Conservation (phyloP, 257 asterid species). For the Osmanthus fragrans region DNA sequence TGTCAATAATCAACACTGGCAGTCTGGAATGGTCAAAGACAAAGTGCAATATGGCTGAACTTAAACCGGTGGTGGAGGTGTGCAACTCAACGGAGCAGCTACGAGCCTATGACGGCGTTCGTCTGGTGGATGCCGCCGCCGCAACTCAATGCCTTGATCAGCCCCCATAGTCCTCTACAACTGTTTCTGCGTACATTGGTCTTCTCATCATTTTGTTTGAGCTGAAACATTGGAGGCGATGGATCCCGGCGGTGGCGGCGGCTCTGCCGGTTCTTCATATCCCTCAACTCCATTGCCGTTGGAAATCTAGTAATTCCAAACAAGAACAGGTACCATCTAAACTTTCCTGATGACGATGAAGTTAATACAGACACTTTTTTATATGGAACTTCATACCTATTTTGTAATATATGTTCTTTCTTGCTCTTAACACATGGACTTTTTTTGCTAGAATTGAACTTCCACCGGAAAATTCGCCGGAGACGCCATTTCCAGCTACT, state of each 20-base stretch:
- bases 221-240: slow-evolving; percentile 14
- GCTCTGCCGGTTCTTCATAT: slow-evolving; percentile 58
- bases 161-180: slow-evolving; percentile 41
- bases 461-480: slow-evolving; percentile 32
- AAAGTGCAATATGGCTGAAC: not conserved
- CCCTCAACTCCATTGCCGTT: slow-evolving; percentile 49
- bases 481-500: slow-evolving; percentile 11
- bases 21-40: not conserved
- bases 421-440: not conserved
- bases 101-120: slow-evolving; percentile 11
- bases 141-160: slow-evolving; percentile 66
- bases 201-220: slow-evolving; percentile 17
- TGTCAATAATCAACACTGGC: not conserved
- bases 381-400: slow-evolving; percentile 23
- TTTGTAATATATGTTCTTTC: slow-evolving; percentile 7
- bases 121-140: slow-evolving; percentile 36
- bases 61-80: not conserved
- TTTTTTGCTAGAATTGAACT: slow-evolving; percentile 9
- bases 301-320: slow-evolving; percentile 53
- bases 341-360: slow-evolving; percentile 44
- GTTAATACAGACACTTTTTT: slow-evolving; percentile 40
- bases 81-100: not conserved
- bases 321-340: slow-evolving; percentile 53
- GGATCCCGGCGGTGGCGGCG: slow-evolving; percentile 39
- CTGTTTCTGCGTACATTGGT: slow-evolving; percentile 6